These are phyloP conservation scores for Amorphotheca resinae DNA, from an alignment of 495 filamentous ascomycete species.

Conservation along the genomic window DNA sequence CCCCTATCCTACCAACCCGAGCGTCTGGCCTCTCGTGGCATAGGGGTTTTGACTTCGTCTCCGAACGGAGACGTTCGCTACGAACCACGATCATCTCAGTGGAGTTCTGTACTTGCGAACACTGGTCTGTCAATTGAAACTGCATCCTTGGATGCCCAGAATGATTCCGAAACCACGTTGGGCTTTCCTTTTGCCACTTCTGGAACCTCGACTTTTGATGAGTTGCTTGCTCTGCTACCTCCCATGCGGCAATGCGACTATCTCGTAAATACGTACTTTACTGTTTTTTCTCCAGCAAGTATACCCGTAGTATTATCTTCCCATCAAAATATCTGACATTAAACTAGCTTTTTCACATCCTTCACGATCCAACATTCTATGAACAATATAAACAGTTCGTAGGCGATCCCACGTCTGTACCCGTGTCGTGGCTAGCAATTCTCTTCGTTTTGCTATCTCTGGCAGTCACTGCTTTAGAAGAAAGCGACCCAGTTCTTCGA, in stretches of 20 bases:
- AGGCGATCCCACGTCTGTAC: too few relatives aligned
- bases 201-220: neutral
- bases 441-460: too few relatives aligned
- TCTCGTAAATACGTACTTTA: conserved; percentile 6
- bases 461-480: too few relatives aligned
- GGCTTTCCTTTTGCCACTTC: conserved; percentile 3
- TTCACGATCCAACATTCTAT: too few relatives aligned
- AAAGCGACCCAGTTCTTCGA: conserved; percentile 26
- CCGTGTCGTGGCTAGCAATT: too few relatives aligned
- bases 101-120: conserved; percentile 9
- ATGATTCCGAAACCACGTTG: neutral
- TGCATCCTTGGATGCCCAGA: neutral
- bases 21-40: neutral
- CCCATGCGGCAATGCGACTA: conserved; percentile 10
- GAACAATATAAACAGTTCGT: too few relatives aligned
- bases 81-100: conserved; percentile 1
- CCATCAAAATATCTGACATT: too few relatives aligned
- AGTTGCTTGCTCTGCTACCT: conserved; percentile 4
- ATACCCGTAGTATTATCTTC: neutral
- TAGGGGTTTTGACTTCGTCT: conserved; percentile 1
- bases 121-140: conserved; percentile 3
- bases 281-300: conserved; percentile 6
- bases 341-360: conserved; percentile 23
- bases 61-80: conserved; percentile 6
- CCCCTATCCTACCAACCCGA: neutral